Evolutionary conservation across 306 rosid species (phyloP).

Genomic region (Aeschynomene evenia): DNA sequence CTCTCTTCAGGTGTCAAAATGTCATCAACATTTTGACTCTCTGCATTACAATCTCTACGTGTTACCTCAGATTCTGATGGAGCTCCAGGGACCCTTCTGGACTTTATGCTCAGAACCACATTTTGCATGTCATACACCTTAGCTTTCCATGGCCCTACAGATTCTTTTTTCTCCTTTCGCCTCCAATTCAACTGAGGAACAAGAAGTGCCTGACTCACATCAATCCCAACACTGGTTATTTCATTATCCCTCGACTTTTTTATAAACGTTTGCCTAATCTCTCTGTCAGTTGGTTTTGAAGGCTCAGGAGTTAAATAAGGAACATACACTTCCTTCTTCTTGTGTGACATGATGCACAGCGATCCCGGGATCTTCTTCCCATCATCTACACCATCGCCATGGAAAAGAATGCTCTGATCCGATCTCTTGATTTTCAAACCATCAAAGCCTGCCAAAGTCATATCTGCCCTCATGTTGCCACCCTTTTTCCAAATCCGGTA

Average conservation of each 20-base stretch:
- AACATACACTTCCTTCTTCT: conserved; percentile 66
- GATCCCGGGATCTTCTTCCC: conserved; percentile 57
- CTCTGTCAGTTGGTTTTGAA: conserved; percentile 51
- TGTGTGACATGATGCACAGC: conserved; percentile 65
- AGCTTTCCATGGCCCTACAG: conserved; percentile 79
- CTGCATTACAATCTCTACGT: conserved; percentile 49
- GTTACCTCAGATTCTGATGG: conserved; percentile 51
- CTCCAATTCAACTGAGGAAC: conserved; percentile 86
- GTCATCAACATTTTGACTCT: conserved; percentile 49
- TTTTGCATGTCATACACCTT: conserved; percentile 90
- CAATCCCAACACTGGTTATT: conserved; percentile 64
- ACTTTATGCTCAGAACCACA: conserved; percentile 69
- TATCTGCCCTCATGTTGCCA: conserved; percentile 89
- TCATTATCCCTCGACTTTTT: conserved; percentile 54
- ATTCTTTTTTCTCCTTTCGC: conserved; percentile 76
- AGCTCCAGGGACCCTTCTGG: conserved; percentile 70
- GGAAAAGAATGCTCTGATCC: conserved; percentile 76
- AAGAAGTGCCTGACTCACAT: conserved; percentile 80
- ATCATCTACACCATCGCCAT: conserved; percentile 82
- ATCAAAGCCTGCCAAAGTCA: conserved; percentile 96
- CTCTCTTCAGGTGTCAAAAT: conserved; percentile 76
- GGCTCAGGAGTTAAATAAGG: conserved; percentile 45
- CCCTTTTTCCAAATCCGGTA: conserved; percentile 94
- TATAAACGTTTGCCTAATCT: conserved; percentile 44
- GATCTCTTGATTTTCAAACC: conserved; percentile 87